Evolutionary conservation across 129 eudicot species (phyloP).

Genomic region (Artemisia argyi): DNA sequence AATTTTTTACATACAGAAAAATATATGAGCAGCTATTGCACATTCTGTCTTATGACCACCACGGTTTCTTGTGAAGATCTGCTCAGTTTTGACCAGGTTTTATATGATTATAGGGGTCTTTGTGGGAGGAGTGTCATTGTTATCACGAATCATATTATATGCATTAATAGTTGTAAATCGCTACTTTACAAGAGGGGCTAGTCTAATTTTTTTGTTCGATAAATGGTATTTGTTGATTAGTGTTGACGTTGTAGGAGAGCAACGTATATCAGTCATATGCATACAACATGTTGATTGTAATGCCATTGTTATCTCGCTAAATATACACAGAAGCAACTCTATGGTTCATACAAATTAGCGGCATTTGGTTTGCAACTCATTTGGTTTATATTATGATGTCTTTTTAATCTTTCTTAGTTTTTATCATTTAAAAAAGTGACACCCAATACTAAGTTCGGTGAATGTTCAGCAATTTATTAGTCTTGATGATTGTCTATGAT

Average conservation of each 20-base stretch:
- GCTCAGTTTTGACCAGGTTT: not conserved
- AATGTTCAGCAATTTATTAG: too few species aligned
- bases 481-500: too few species aligned
- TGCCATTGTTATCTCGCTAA: slow-evolving; percentile 15
- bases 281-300: slow-evolving; percentile 14
- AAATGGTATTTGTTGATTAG: slow-evolving; percentile 4
- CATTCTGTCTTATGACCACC: not conserved
- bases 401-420: too few species aligned
- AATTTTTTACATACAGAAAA: slow-evolving; percentile 3
- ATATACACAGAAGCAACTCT: not conserved
- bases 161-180: slow-evolving; percentile 12
- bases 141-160: slow-evolving; percentile 9
- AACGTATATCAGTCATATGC: slow-evolving; percentile 11
- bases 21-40: not conserved
- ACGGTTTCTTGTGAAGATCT: not conserved
- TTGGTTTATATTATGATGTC: too few species aligned
- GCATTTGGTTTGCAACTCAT: not conserved
- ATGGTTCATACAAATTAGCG: not conserved
- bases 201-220: not conserved
- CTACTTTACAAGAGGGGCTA: not conserved
- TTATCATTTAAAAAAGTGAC: too few species aligned
- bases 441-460: too few species aligned
- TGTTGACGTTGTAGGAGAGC: slow-evolving; percentile 27
- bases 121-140: not conserved
- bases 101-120: not conserved